Conservation (phyloP, 345 rosid species). For the Anastatica hierochuntica region DNA sequence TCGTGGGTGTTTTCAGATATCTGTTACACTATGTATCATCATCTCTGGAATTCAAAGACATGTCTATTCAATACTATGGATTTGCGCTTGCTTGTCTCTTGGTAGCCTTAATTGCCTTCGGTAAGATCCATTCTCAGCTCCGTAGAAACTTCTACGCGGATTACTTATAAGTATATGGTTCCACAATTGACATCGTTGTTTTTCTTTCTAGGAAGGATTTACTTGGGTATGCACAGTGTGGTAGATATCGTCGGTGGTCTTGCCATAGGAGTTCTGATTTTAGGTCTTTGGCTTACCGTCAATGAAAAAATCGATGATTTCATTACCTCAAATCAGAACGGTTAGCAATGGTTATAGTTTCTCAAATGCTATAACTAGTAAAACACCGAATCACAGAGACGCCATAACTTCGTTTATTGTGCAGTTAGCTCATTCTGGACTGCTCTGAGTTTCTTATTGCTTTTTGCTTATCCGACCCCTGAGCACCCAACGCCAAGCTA, state of each 20-base stretch:
- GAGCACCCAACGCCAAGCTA: constrained; percentile 92
- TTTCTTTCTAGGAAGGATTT: constrained; percentile 76
- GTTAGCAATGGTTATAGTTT: constrained; percentile 26
- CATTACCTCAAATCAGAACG: constrained; percentile 69
- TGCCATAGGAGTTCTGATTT: constrained; percentile 55
- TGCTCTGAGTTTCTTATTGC: constrained; percentile 69
- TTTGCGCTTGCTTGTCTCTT: constrained; percentile 50
- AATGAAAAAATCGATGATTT: constrained; percentile 52
- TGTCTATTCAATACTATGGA: constrained; percentile 39
- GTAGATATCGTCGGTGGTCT: constrained; percentile 74
- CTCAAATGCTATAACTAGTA: not conserved
- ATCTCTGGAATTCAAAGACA: constrained; percentile 24
- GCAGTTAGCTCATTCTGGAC: constrained; percentile 91
- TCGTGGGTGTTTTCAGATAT: constrained; percentile 38
- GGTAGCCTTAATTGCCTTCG: constrained; percentile 58
- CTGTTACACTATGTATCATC: constrained; percentile 59
- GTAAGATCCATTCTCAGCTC: too few relatives aligned
- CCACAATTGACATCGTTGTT: constrained; percentile 13
- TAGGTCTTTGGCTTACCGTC: constrained; percentile 60
- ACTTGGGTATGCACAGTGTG: constrained; percentile 98
- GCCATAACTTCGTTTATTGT: constrained; percentile 13
- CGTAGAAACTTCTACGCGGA: too few relatives aligned
- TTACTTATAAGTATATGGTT: not conserved
- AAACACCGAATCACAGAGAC: not conserved
- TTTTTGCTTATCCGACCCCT: constrained; percentile 95